A percentile compares a stretch with the other conserved stretches of the same genome.
Evolutionary conservation across 352 stramenopile genomes (phyloP).

Genomic region (Phytophthora crassamura): DNA sequence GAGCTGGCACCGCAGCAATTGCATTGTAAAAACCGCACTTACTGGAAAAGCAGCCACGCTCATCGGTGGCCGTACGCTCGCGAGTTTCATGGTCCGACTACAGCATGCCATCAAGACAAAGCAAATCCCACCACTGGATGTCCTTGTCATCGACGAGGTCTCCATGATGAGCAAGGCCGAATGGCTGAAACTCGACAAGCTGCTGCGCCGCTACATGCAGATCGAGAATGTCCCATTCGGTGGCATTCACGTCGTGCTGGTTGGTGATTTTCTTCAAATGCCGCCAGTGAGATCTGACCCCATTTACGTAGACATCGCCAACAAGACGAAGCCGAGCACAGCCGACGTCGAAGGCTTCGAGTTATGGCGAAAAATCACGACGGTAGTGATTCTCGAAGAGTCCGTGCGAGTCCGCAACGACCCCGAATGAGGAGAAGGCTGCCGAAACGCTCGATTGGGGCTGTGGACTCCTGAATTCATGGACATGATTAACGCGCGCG

Average conservation of each 20-base stretch:
- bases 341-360: background rate
- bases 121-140: background rate
- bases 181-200: background rate
- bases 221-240: background rate
- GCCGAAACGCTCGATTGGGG: background rate
- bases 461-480: slow-evolving; percentile 5
- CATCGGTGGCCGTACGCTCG: background rate
- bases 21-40: background rate
- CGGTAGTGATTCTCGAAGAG: background rate
- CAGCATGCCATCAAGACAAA: background rate
- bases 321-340: background rate
- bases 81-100: background rate
- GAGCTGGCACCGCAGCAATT: background rate
- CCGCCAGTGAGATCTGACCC: background rate
- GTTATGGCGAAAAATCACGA: background rate
- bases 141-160: background rate
- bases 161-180: background rate
- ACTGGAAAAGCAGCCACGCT: slow-evolving; percentile 5
- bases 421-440: slow-evolving; percentile 6
- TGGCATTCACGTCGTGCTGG: background rate
- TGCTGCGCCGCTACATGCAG: background rate
- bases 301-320: background rate
- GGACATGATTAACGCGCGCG: slow-evolving; percentile 1
- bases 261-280: background rate
- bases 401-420: slow-evolving; percentile 9